Percentiles rank a stretch among this genome's conserved stretches.
phyloP scores from a whole-genome alignment of 176 grass and related monocot species.

The Carex scoparia region DNA sequence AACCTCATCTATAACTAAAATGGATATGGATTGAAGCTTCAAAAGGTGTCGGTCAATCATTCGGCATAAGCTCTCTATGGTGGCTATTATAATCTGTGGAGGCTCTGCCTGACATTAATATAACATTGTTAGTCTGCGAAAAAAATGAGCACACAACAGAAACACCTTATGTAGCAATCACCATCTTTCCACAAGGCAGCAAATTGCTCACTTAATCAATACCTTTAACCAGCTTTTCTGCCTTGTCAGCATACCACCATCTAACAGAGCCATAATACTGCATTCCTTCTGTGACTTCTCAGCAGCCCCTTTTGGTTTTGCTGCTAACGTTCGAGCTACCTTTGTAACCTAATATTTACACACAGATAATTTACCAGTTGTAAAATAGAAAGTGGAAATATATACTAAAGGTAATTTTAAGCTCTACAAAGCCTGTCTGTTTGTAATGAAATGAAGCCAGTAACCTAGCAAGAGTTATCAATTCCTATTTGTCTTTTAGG shows the following conservation, averaged over 20 bases:
- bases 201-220: constrained; percentile 13
- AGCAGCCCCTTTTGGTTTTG: constrained; percentile 29
- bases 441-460: neutral
- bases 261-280: constrained; percentile 84
- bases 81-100: constrained; percentile 73
- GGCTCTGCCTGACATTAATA: constrained; percentile 60
- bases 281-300: constrained; percentile 44
- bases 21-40: constrained; percentile 56
- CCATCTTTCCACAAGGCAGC: neutral
- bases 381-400: neutral
- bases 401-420: neutral
- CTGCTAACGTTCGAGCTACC: constrained; percentile 62
- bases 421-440: neutral
- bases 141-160: neutral
- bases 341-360: constrained; percentile 61
- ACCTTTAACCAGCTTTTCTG: constrained; percentile 98
- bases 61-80: constrained; percentile 72
- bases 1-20: constrained; percentile 90
- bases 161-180: neutral
- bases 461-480: neutral
- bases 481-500: neutral
- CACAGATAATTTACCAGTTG: neutral
- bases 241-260: constrained; percentile 82
- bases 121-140: neutral
- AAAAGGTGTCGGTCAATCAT: constrained; percentile 72